Conservation (phyloP, 306 rosid genomes). For the Cicer arietinum region DNA sequence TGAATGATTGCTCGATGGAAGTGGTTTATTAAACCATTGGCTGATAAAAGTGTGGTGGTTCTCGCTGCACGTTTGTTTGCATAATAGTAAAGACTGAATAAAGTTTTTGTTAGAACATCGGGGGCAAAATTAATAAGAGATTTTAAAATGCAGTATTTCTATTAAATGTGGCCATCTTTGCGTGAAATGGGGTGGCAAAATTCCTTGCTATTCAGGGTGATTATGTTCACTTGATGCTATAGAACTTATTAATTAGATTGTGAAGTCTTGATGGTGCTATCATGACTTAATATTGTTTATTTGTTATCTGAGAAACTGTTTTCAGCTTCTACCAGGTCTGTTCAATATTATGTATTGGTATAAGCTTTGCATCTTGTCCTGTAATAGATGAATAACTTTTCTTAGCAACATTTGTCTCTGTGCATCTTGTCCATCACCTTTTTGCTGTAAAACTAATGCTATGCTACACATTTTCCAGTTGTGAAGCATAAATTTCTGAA, state of each 20-base stretch:
- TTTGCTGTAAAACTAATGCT: slow-evolving; percentile 22
- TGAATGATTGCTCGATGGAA: background rate
- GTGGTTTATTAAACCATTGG: background rate
- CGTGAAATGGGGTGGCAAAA: background rate
- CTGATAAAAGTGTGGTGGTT: background rate
- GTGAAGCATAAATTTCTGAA: slow-evolving; percentile 3
- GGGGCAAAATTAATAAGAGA: background rate
- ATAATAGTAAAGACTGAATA: slow-evolving; percentile 12
- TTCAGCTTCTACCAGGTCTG: slow-evolving; percentile 2
- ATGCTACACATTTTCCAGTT: slow-evolving; percentile 27
- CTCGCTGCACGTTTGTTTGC: background rate
- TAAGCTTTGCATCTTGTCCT: slow-evolving; percentile 7
- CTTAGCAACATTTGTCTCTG: slow-evolving; percentile 9
- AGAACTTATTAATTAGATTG: background rate
- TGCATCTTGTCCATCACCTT: slow-evolving; percentile 25
- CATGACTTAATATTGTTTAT: background rate
- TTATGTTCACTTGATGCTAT: slow-evolving; percentile 5
- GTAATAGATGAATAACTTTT: slow-evolving; percentile 3
- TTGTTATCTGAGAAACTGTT: background rate
- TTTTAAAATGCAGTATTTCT: slow-evolving; percentile 18
- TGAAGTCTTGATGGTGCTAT: slow-evolving; percentile 3
- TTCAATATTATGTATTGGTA: slow-evolving; percentile 28
- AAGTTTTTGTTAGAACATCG: background rate
- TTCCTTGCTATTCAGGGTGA: slow-evolving; percentile 14
- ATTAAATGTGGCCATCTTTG: background rate